Evolutionary conservation across 257 asterid species (phyloP).

Genomic region (Catharanthus roseus): DNA sequence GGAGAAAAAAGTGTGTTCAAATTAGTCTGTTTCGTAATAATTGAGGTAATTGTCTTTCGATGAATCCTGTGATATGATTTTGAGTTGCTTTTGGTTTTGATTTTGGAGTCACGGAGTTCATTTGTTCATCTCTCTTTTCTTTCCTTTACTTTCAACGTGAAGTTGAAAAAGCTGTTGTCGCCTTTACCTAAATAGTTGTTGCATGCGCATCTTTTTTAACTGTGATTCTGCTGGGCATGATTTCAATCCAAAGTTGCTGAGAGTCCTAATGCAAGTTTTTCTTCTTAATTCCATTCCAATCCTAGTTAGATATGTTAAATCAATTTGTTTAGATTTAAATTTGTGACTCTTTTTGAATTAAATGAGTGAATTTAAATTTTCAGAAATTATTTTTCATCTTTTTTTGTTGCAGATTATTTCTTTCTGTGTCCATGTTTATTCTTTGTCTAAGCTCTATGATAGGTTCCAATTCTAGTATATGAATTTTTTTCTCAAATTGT

Average conservation of each 20-base stretch:
- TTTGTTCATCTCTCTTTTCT: not conserved
- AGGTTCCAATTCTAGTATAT: not conserved
- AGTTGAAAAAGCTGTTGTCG: too few relatives aligned
- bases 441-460: not conserved
- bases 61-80: too few relatives aligned
- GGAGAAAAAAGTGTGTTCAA: not conserved
- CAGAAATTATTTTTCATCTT: not conserved
- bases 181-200: too few relatives aligned
- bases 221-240: not conserved
- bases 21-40: too few relatives aligned
- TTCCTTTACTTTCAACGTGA: not conserved
- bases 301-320: not conserved
- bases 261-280: not conserved
- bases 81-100: not conserved
- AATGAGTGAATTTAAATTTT: not conserved
- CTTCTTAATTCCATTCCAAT: not conserved
- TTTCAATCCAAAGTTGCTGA: not conserved
- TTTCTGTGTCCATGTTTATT: not conserved
- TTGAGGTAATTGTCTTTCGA: too few relatives aligned
- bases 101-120: not conserved
- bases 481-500: not conserved
- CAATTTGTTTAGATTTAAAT: not conserved
- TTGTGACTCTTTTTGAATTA: not conserved
- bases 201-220: not conserved
- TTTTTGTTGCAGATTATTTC: not conserved